Evolutionary conservation across 148 eudicot species (phyloP).

Genomic region (Fagopyrum tataricum): DNA sequence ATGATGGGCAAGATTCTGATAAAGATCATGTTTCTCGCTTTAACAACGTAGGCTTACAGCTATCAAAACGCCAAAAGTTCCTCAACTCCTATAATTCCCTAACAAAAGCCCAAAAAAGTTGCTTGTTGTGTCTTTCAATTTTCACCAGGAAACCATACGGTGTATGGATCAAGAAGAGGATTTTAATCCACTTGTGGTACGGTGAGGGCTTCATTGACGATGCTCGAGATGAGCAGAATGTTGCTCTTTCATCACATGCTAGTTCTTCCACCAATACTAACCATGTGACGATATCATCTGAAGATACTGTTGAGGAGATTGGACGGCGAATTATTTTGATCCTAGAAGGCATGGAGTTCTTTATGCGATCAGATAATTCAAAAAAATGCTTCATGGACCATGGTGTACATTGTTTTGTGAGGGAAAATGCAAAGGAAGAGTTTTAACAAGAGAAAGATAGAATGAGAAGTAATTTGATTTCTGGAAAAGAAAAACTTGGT

Average conservation of each 20-base stretch:
- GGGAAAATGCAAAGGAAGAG: not conserved
- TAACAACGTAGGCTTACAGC: too few species aligned
- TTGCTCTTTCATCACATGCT: too few species aligned
- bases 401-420: not conserved
- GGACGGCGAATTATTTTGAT: not conserved
- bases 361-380: not conserved
- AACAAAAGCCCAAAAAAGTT: not conserved
- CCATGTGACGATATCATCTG: too few species aligned
- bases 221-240: not conserved
- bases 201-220: conserved; percentile 29
- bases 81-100: not conserved
- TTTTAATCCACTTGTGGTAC: conserved; percentile 37
- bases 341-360: not conserved
- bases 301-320: not conserved
- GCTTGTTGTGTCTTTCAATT: not conserved
- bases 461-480: too few species aligned
- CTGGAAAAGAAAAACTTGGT: too few species aligned
- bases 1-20: not conserved
- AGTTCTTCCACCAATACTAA: not conserved
- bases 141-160: not conserved
- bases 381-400: not conserved
- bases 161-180: not conserved
- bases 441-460: too few species aligned
- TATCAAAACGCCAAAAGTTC: not conserved
- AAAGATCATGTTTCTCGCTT: too few species aligned